Evolutionary conservation across 495 filamentous ascomycete genomes (phyloP).

Genomic region (Amniculicola lignicola): DNA sequence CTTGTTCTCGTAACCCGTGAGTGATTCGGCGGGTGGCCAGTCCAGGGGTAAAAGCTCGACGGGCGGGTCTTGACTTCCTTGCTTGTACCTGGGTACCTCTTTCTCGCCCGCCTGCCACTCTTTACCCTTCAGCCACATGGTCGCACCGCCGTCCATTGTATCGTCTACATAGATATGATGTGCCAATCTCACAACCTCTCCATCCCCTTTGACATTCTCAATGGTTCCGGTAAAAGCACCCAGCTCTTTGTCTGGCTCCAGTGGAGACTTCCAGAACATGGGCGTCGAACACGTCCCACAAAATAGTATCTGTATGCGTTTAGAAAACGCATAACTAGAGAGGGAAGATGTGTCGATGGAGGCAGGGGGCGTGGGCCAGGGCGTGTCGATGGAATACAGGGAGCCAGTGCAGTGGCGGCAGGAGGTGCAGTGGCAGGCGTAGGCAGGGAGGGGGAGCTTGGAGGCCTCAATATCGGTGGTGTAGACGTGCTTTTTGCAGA

Average conservation of each 20-base stretch:
- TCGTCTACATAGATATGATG: slow-evolving; percentile 48
- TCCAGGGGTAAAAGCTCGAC: slow-evolving; percentile 15
- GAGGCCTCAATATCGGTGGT: neutral
- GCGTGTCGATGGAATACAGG: slow-evolving; percentile 27
- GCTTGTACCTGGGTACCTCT: slow-evolving; percentile 28
- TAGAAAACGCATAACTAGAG: slow-evolving; percentile 41
- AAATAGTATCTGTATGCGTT: slow-evolving; percentile 38
- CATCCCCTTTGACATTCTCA: slow-evolving; percentile 27
- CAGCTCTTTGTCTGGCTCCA: slow-evolving; percentile 4
- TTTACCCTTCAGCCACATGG: slow-evolving; percentile 37
- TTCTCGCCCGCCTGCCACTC: slow-evolving; percentile 35
- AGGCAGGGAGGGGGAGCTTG: neutral
- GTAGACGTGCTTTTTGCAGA: slow-evolving; percentile 14
- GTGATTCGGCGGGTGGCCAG: slow-evolving; percentile 5
- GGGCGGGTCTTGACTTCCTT: neutral
- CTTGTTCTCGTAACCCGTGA: neutral
- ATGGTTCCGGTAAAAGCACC: slow-evolving; percentile 42
- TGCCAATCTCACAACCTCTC: slow-evolving; percentile 39
- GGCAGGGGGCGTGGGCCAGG: slow-evolving; percentile 15
- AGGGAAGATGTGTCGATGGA: slow-evolving; percentile 31
- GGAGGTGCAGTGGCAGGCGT: slow-evolving; percentile 46
- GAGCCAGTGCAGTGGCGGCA: slow-evolving; percentile 44
- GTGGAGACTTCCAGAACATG: slow-evolving; percentile 42
- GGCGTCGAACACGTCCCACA: slow-evolving; percentile 49
- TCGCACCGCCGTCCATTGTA: slow-evolving; percentile 47